phyloP scores from a whole-genome alignment of 2,329 filamentous ascomycete genomes.

The Epichloe sibirici region DNA sequence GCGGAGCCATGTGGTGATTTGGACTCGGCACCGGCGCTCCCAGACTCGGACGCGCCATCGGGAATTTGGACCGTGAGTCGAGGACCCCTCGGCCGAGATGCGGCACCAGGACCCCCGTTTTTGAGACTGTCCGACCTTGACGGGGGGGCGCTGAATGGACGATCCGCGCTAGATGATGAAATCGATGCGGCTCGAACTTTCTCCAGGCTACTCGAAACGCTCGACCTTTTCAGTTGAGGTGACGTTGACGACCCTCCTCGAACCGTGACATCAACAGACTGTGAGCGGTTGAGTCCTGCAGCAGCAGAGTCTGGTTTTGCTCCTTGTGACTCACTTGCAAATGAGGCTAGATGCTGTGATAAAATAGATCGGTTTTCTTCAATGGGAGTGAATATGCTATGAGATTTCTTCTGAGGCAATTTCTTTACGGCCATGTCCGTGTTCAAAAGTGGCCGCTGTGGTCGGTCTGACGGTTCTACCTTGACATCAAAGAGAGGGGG shows the following conservation, averaged over 20 bases:
- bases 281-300: slow-evolving; percentile 34
- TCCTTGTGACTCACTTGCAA: slow-evolving; percentile 41
- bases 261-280: slow-evolving; percentile 51
- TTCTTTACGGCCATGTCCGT: slow-evolving; percentile 44
- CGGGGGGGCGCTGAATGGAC: slow-evolving; percentile 49
- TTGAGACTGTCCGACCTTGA: slow-evolving; percentile 68
- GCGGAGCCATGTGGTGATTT: slow-evolving; percentile 48
- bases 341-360: slow-evolving; percentile 66
- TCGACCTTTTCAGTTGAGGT: slow-evolving; percentile 38
- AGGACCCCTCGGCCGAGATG: slow-evolving; percentile 63
- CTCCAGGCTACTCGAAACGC: slow-evolving; percentile 34
- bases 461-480: slow-evolving; percentile 34
- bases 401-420: slow-evolving; percentile 64
- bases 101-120: slow-evolving; percentile 37
- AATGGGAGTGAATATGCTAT: slow-evolving; percentile 95
- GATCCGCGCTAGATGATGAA: slow-evolving; percentile 50
- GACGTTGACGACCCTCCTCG: slow-evolving; percentile 41
- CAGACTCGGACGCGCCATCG: slow-evolving; percentile 71
- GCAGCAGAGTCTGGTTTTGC: slow-evolving; percentile 24
- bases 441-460: slow-evolving; percentile 35
- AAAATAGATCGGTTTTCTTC: slow-evolving; percentile 84
- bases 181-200: slow-evolving; percentile 38
- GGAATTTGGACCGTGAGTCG: slow-evolving; percentile 90
- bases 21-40: slow-evolving; percentile 62
- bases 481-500: slow-evolving; percentile 36